A percentile compares a stretch with the other conserved stretches of the same genome.
Evolutionary conservation across 176 grass and related monocot species (phyloP).

Genomic region (Miscanthus lutarioriparius): DNA sequence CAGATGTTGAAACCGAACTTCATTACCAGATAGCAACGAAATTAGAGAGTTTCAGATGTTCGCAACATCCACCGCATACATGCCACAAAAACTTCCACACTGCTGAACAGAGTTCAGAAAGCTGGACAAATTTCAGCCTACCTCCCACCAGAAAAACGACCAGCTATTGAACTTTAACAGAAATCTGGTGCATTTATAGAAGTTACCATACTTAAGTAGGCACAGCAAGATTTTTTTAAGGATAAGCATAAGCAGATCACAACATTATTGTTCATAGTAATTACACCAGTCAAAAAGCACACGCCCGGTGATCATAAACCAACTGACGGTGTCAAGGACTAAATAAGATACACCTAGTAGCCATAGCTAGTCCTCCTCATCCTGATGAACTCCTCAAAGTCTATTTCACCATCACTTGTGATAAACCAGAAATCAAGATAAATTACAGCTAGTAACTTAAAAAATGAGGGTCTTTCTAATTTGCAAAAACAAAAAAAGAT

Average conservation of each 20-base stretch:
- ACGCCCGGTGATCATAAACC: background rate
- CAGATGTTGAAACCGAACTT: background rate
- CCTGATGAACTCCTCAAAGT: slow-evolving; percentile 68
- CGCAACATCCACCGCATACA: background rate
- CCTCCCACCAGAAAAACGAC: too few species aligned
- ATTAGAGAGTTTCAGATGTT: too few species aligned
- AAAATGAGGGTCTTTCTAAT: background rate
- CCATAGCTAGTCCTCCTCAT: slow-evolving; percentile 76
- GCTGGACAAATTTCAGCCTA: too few species aligned
- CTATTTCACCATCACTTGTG: slow-evolving; percentile 81
- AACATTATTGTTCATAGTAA: background rate
- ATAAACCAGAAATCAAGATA: background rate
- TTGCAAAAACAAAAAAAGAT: background rate
- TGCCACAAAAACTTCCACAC: background rate
- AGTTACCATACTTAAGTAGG: too few species aligned
- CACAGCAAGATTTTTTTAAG: too few species aligned
- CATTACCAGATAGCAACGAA: too few species aligned
- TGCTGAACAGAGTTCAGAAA: background rate
- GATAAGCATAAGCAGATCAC: background rate
- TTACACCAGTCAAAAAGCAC: background rate
- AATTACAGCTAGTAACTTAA: background rate
- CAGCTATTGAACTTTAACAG: background rate
- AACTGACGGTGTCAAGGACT: background rate
- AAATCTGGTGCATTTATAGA: background rate
- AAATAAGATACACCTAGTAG: slow-evolving; percentile 30